A percentile compares a stretch with the other conserved stretches of the same genome.
Evolutionary conservation across 805 yeast genomes (phyloP).

Genomic region (Yarrowia bubula): DNA sequence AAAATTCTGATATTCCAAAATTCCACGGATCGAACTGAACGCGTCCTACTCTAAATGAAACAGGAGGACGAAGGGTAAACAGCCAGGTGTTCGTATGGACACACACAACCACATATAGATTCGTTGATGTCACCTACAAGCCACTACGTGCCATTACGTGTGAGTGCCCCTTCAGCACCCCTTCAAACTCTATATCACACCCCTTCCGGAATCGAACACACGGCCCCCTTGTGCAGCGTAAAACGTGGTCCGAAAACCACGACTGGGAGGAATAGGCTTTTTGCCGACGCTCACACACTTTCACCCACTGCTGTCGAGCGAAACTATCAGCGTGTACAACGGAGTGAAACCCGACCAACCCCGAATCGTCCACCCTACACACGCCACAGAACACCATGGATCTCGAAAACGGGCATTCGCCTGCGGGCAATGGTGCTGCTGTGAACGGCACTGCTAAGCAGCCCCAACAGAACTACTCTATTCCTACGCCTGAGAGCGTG

Average conservation of each 20-base stretch:
- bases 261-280: neutral
- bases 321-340: slow-evolving; percentile 25
- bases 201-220: neutral
- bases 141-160: too few species aligned
- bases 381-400: slow-evolving; percentile 5
- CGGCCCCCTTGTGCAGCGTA: slow-evolving; percentile 1
- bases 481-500: slow-evolving; percentile 1
- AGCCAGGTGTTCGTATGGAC: neutral
- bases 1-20: too few species aligned
- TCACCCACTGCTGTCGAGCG: slow-evolving; percentile 17
- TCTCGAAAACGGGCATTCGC: slow-evolving; percentile 30
- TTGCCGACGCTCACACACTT: slow-evolving; percentile 13
- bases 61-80: too few species aligned
- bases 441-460: slow-evolving; percentile 22
- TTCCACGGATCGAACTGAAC: too few species aligned
- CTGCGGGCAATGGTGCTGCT: slow-evolving; percentile 25
- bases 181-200: neutral
- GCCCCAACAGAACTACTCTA: neutral
- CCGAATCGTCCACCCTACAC: neutral
- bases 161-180: neutral
- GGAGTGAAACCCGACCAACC: neutral
- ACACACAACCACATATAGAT: too few species aligned
- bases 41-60: too few species aligned
- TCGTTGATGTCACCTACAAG: too few species aligned
- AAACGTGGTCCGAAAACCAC: neutral